Evolutionary conservation across 2,329 filamentous ascomycete genomes (phyloP).

Genomic region (Colletotrichum liaoningense): DNA sequence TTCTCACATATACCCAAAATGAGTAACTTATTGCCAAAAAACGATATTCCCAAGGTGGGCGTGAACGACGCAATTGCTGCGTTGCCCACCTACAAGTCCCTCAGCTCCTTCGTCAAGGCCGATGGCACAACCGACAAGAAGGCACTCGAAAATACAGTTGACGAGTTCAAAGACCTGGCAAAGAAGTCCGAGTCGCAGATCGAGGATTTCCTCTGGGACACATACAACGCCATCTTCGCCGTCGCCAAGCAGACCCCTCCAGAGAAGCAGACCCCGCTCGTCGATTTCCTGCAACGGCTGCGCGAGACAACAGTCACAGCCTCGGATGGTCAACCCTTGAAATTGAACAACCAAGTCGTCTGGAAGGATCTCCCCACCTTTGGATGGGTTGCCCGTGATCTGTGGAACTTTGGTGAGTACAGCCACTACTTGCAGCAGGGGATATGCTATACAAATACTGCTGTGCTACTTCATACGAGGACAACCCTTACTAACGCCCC

Average conservation of each 20-base stretch:
- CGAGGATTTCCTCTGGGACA: slow-evolving; percentile 38
- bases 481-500: not conserved
- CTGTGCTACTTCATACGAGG: not conserved
- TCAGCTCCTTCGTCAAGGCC: slow-evolving; percentile 12
- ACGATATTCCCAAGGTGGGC: not conserved
- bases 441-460: too few relatives aligned
- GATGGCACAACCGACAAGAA: not conserved
- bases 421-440: too few relatives aligned
- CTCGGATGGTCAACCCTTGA: slow-evolving; percentile 37
- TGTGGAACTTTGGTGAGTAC: slow-evolving; percentile 43
- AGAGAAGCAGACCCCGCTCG: slow-evolving; percentile 37
- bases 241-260: slow-evolving; percentile 38
- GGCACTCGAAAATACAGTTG: slow-evolving; percentile 24
- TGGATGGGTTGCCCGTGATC: slow-evolving; percentile 41
- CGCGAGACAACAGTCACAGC: slow-evolving; percentile 33
- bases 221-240: slow-evolving; percentile 39
- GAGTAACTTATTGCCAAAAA: too few relatives aligned
- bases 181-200: slow-evolving; percentile 14
- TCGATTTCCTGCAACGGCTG: slow-evolving; percentile 39
- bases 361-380: slow-evolving; percentile 45
- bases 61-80: slow-evolving; percentile 10
- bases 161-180: slow-evolving; percentile 26
- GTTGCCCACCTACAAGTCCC: slow-evolving; percentile 27
- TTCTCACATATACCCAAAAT: not conserved
- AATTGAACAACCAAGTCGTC: slow-evolving; percentile 36